phyloP scores from a whole-genome alignment of 495 filamentous ascomycete species.

The Arthonia radiata region DNA sequence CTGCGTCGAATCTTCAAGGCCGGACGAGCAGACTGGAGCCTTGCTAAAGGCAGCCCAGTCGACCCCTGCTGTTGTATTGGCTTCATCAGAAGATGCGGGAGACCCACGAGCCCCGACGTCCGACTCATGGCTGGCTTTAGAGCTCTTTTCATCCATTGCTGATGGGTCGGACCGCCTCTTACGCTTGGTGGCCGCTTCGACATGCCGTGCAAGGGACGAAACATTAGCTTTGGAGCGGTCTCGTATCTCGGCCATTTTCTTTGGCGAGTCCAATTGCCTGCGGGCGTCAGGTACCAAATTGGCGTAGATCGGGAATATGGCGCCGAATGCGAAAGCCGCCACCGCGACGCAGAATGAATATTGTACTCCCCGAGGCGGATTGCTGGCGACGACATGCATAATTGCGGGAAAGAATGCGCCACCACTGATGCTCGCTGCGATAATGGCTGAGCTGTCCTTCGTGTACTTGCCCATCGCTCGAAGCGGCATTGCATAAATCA shows the following conservation, averaged over 20 bases:
- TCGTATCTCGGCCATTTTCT: constrained; percentile 2
- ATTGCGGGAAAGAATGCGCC: constrained; percentile 32
- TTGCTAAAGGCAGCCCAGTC: too few species aligned
- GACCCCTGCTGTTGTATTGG: too few species aligned
- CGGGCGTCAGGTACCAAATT: constrained; percentile 29
- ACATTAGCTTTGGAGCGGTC: too few species aligned
- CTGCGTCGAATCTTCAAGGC: too few species aligned
- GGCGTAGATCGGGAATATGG: constrained; percentile 35
- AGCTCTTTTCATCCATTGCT: too few species aligned
- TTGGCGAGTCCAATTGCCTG: constrained; percentile 32
- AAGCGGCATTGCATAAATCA: constrained; percentile 33
- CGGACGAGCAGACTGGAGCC: too few species aligned
- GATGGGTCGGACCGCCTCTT: too few species aligned
- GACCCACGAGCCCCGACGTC: too few species aligned
- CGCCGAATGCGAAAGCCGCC: constrained; percentile 29
- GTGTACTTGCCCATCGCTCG: constrained; percentile 35
- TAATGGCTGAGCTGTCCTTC: constrained; percentile 27
- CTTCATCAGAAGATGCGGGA: too few species aligned
- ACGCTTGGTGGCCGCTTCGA: too few species aligned
- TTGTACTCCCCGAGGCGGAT: neutral
- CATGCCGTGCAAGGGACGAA: too few species aligned
- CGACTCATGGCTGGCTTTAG: too few species aligned
- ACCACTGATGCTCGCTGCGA: constrained; percentile 31
- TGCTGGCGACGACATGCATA: constrained; percentile 18
- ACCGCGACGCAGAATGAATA: constrained; percentile 32